Evolutionary conservation across 345 rosid species (phyloP).

Genomic region (Lagerstroemia speciosa): DNA sequence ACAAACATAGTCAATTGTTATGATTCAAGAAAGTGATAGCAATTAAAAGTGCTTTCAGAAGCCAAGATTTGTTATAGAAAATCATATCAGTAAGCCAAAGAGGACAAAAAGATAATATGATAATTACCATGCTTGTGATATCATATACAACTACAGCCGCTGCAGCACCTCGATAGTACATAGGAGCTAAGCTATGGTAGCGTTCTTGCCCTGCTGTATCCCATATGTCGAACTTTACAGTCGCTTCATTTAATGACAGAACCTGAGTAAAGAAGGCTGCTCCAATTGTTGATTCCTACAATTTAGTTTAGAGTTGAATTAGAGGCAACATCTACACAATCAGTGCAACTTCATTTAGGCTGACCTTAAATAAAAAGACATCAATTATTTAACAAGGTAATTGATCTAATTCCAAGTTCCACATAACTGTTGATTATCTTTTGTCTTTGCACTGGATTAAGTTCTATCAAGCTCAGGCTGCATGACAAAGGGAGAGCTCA

Average conservation of each 20-base stretch:
- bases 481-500: neutral
- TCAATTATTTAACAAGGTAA: neutral
- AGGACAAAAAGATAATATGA: neutral
- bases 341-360: neutral
- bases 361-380: neutral
- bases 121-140: constrained; percentile 56
- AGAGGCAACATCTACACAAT: constrained; percentile 3
- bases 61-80: neutral
- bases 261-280: constrained; percentile 85
- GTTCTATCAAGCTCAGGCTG: neutral
- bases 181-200: constrained; percentile 79
- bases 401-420: neutral
- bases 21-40: neutral
- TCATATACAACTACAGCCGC: constrained; percentile 78
- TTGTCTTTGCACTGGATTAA: too few species aligned
- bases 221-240: constrained; percentile 76
- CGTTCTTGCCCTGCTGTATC: constrained; percentile 84
- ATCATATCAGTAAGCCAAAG: neutral
- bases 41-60: neutral
- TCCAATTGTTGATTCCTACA: constrained; percentile 70
- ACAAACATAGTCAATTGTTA: neutral
- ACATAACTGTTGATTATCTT: neutral
- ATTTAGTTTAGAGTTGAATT: constrained; percentile 5
- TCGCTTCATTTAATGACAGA: constrained; percentile 51
- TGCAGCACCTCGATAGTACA: constrained; percentile 82